Evolutionary conservation across 139 green algal genomes (phyloP), one percentile per base, ranked within the genome.

Genomic region (Picochlorum sp.): DNA sequence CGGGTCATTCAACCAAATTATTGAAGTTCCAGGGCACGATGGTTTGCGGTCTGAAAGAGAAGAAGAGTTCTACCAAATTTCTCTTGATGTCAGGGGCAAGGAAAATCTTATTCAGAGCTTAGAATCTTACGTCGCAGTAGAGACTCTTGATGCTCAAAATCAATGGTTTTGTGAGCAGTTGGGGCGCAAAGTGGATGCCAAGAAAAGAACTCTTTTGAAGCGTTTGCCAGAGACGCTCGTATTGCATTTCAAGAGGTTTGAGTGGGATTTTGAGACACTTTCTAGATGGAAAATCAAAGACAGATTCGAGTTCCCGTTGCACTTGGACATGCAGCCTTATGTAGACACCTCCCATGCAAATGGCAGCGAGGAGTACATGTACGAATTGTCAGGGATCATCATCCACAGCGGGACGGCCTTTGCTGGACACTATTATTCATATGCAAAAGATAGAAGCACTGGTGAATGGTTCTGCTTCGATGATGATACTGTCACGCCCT

Each of bases 371-470:
- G 23, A 47, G 14, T 24, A 62, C 14, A 58, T 82, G 30, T 97
- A 97, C 69, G 63, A 88, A 23, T 82, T 97, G 20, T 78, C 79
- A 58, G 91, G 91, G 23, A 79, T 96, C 2, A 85, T 97, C 21
- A 87, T 97, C 51, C 91, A 97, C 74, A 88, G 72, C 6, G 91
- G 91, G n/a, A 92, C 75, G 10, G 90, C 89, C 0, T 94, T 95
- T 80, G 89, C 85, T 1, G 91, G 91, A 2, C 91, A 97, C 73
- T 97, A 97, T 75, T 97, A 97, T 70, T 89, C 84, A 14, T 96
- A 88, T 75, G 92, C 94, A 57, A 83, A 86, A 64, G 68, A 66
- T 52, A n/a, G 23, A 20, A 14, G 14, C 26, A 6, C 65, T 6
- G 80, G 75, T 52, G 47, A 60, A 18, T 97, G 90, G 90, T 83